A percentile compares a stretch with the other conserved stretches of the same genome.
phyloP scores from a whole-genome alignment of 2,329 filamentous ascomycete genomes.

The Paraphaeosphaeria minitans region DNA sequence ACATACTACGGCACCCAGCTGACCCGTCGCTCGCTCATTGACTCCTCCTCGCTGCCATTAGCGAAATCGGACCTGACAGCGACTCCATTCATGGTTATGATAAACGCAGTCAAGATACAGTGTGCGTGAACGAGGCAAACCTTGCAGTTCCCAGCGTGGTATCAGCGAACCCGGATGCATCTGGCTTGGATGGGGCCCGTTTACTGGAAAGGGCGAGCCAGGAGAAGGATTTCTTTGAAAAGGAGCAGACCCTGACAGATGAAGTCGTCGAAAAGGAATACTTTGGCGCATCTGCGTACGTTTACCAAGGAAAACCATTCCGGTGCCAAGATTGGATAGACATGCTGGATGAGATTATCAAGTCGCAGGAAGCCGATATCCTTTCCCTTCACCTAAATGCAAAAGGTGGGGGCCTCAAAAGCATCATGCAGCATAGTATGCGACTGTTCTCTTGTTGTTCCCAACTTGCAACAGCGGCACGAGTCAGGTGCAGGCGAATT shows the following conservation, averaged over 20 bases:
- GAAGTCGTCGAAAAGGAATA: conserved; percentile 5
- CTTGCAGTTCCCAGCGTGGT: conserved; percentile 11
- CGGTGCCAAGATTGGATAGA: conserved; percentile 35
- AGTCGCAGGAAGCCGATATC: conserved; percentile 21
- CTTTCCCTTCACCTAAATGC: not conserved
- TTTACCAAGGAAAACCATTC: conserved; percentile 27
- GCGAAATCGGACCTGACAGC: conserved; percentile 13
- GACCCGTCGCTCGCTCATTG: conserved; percentile 39
- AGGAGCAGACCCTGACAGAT: conserved; percentile 1
- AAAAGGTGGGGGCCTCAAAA: not conserved
- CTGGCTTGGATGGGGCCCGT: conserved; percentile 7
- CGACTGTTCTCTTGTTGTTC: no score
- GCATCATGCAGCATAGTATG: not conserved
- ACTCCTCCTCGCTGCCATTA: conserved; percentile 28
- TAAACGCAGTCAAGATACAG: conserved; percentile 9
- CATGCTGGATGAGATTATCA: conserved; percentile 29
- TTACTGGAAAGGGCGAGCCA: conserved; percentile 7
- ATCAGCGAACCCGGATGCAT: conserved; percentile 1
- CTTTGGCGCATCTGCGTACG: conserved; percentile 31
- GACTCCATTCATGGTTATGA: conserved; percentile 13
- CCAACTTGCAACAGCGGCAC: no score
- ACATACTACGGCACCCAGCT: conserved; percentile 15
- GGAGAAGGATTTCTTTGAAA: conserved; percentile 8
- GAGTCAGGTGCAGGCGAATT: not conserved
- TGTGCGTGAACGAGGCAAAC: conserved; percentile 15